Percentiles rank a stretch among this genome's conserved stretches.
Conservation (phyloP, 306 rosid genomes). For the Gastrolobium bilobum region DNA sequence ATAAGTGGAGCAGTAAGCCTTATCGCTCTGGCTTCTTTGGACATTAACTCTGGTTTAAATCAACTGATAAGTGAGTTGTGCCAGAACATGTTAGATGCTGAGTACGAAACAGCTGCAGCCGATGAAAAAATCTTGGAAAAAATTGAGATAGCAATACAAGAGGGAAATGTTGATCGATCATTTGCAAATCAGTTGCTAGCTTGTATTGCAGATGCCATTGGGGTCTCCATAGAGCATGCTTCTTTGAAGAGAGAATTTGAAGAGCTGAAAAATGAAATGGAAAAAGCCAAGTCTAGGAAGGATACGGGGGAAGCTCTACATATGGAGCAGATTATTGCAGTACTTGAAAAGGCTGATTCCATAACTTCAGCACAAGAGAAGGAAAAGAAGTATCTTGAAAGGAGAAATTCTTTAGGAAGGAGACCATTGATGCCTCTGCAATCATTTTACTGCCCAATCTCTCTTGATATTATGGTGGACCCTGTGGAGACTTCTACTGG, state of each 20-base stretch:
- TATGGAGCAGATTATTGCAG: slow-evolving; percentile 59
- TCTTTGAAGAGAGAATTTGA: slow-evolving; percentile 58
- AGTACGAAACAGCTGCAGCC: slow-evolving; percentile 47
- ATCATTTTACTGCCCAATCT: slow-evolving; percentile 66
- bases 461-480: slow-evolving; percentile 72
- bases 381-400: slow-evolving; percentile 56
- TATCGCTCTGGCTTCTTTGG: slow-evolving; percentile 56
- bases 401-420: slow-evolving; percentile 62
- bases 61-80: slow-evolving; percentile 53
- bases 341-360: slow-evolving; percentile 61
- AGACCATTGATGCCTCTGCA: slow-evolving; percentile 56
- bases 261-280: slow-evolving; percentile 61
- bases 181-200: slow-evolving; percentile 52
- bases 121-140: slow-evolving; percentile 60
- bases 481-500: slow-evolving; percentile 79
- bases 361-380: slow-evolving; percentile 56
- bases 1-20: slow-evolving; percentile 58
- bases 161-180: slow-evolving; percentile 45
- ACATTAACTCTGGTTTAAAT: slow-evolving; percentile 50
- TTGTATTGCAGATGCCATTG: slow-evolving; percentile 57
- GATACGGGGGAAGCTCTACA: slow-evolving; percentile 56
- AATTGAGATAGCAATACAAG: slow-evolving; percentile 59
- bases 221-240: slow-evolving; percentile 56
- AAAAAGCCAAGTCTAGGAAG: slow-evolving; percentile 50
- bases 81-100: slow-evolving; percentile 58